Base-by-base conservation (phyloP, 2,329 filamentous ascomycete genomes). In the Cytospora chrysosperma region DNA sequence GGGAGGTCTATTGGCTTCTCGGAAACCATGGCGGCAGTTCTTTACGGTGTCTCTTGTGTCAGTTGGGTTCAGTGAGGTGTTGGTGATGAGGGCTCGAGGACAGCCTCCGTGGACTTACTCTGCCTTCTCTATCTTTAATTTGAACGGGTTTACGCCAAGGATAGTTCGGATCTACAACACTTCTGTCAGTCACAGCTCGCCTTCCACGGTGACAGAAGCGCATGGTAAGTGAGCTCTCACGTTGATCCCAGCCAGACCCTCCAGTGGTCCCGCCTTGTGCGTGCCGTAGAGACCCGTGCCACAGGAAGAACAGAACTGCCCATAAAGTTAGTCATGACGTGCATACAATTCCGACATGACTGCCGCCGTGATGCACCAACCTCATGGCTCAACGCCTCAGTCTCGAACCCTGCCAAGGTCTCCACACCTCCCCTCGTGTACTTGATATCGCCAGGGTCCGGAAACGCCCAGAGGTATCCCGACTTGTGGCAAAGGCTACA, bases 401-500 rank as follows among this genome's bases (percentile, higher is more conserved):
- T 66, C 12, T 58, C 56, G 15, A 58, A 65, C 1, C 47, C 40
- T 26, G 47, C 59, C 19, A 65, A 50, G 26, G 54, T 65, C 8
- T 63, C 60, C 9, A 34, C 50, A 28, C 49, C 43, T 21, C 65
- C 59, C 34, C 43, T 56, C n/a, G 60, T 61, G 40, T 61, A 61
- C 34, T 61, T 59, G 32, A 65, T 27, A 4, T 62, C 56, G 10
- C 53, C 63, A 15, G 32, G 52, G 4, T 53, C 37, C 2, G 63
- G 65, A 17, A 69, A 66, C 2, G 68, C 53, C 72, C 73, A 74
- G 7, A 72, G 62, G 51, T 74, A 70, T 3, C 72, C 73, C n/a
- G 73, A 72, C 58, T 72, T 74, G 8, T 19, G 28, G 49, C 72
- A 75, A 12, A 71, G 65, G 13, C 58, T 64, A 56, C 72, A 74